Base-by-base conservation (phyloP, 148 eudicot species). In the Diospyros kaki region DNA sequence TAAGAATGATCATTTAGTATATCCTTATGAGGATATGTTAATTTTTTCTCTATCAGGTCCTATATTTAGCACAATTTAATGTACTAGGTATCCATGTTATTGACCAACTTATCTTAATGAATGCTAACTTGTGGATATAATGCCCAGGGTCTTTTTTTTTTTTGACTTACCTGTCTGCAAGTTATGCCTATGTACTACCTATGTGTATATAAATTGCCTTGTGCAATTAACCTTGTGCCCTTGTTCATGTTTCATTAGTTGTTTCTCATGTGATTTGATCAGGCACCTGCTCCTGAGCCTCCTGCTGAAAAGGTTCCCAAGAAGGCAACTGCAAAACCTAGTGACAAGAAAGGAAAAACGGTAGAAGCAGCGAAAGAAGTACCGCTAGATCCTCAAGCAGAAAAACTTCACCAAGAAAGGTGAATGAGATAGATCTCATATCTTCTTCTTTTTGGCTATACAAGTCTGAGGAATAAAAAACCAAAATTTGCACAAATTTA, bases 371-470 rank as follows among this genome's bases (percentile, higher is more conserved):
- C 45, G 11, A 75, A 82, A 70, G 86, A 82, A 75, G 81, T 6
- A 58, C 80, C 82, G 39, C 77, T 84, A 74, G 90, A 87, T 79
- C 84, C 90, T 44, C 40, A 81, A 58, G 83, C 83, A 79, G 89
- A 87, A 79, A 87, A 87, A 66, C 86, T 87, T 69, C 82, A 86
- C 46, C 90, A 84, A 70, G 87, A 87, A 76, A 84, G 90, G 90
- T 87, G 4, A 28, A 66, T 67, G 15, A 67, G 17, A 12, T 12
- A 15, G 55, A 10, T 60, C 13, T 69, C 66, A 48, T 50, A n/a
- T 69, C 7, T 65, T 73, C 18, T 71, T 28, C 28, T 73, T 28
- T 9, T 41, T 42, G 4, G 15, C 14, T 17, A 69, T 11, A 17
- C 28, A 2, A 10, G 53, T 41, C 38, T 28, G 28, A 28, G 4